Evolutionary conservation across 192 early-diverging fungal genomes (phyloP).

Genomic region (Ambispora gerdemannii): DNA sequence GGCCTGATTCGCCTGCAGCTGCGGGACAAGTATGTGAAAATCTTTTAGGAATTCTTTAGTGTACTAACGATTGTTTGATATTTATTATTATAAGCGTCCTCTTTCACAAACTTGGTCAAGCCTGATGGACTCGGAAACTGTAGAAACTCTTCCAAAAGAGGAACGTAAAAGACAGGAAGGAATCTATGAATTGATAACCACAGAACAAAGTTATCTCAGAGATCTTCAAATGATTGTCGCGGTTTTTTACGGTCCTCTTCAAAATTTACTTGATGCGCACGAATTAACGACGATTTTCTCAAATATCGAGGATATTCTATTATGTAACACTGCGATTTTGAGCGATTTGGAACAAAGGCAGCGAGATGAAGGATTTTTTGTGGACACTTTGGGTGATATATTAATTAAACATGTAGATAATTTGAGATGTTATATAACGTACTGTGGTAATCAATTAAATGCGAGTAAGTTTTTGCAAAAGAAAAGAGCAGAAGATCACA

Average conservation of each 20-base stretch:
- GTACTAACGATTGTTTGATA: neutral
- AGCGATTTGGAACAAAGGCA: constrained; percentile 65
- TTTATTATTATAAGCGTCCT: constrained; percentile 6
- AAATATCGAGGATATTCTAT: constrained; percentile 74
- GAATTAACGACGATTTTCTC: constrained; percentile 75
- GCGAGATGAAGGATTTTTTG: constrained; percentile 46
- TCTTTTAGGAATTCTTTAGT: too few relatives aligned
- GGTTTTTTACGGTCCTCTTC: constrained; percentile 61
- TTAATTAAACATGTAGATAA: constrained; percentile 51
- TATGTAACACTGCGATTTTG: constrained; percentile 64
- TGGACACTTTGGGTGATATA: constrained; percentile 68
- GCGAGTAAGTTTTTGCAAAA: constrained; percentile 63
- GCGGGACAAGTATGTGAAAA: constrained; percentile 4
- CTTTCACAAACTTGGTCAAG: constrained; percentile 4
- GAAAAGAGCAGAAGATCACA: constrained; percentile 46
- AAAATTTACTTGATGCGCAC: constrained; percentile 47
- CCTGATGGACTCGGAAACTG: constrained; percentile 35
- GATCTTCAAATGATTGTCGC: constrained; percentile 73
- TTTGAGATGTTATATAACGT: constrained; percentile 58
- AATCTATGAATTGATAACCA: constrained; percentile 75
- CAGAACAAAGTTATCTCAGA: constrained; percentile 70
- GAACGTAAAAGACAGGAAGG: constrained; percentile 79
- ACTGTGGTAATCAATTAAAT: constrained; percentile 64
- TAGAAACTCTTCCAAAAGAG: constrained; percentile 50
- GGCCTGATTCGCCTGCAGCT: neutral